Evolutionary conservation across 495 filamentous ascomycete genomes (phyloP), one percentile per base, ranked within the genome.

Genomic region (Aspergillus mulundensis): DNA sequence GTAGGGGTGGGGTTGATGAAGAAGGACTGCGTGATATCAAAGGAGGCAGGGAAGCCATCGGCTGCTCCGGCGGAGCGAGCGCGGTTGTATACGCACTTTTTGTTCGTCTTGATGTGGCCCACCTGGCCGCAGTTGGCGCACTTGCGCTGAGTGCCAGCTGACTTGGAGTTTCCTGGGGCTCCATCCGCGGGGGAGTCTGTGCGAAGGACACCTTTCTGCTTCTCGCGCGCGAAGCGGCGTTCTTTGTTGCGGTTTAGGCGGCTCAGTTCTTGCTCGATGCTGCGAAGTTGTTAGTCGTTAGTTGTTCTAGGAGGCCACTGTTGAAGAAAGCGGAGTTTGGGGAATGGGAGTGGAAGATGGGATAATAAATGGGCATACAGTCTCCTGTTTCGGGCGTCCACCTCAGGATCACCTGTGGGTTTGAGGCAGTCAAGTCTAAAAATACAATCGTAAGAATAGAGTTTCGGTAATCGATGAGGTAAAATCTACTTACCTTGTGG

Each of bases 31-130:
- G 49, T 36, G 40, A 60, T 55, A 20, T 61, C 56, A 49, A 56
- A 47, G 51, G 48, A 47, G 39, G 39, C 20, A 44, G 52, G 25
- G 48, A 50, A 50, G 25, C 36, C 49, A 32, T 24, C 30, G n/a
- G 28, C 50, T 16, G 16, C 16, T 16, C 39, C 15, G 46, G 46
- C 24, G 25, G 23, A 19, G 28, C 40, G 48, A 43, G 23, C 12
- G 28, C 40, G 48, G 49, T 53, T 48, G 25, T 34, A 25, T 53
- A 60, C 75, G 68, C 77, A 92, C 88, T 93, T 97, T 78, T 96
- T 94, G 77, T 97, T 97, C n/a, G 92, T 97, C 72, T 95, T 95
- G 79, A 99, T 99, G 64, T 99, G 94, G 21, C 94, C 94, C 19
- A 92, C 86, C 63, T 91, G 86, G 30, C 93, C 93, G 63, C 94